Base-by-base conservation (phyloP, 2,329 filamentous ascomycete species). In the Elsinoe perseae region DNA sequence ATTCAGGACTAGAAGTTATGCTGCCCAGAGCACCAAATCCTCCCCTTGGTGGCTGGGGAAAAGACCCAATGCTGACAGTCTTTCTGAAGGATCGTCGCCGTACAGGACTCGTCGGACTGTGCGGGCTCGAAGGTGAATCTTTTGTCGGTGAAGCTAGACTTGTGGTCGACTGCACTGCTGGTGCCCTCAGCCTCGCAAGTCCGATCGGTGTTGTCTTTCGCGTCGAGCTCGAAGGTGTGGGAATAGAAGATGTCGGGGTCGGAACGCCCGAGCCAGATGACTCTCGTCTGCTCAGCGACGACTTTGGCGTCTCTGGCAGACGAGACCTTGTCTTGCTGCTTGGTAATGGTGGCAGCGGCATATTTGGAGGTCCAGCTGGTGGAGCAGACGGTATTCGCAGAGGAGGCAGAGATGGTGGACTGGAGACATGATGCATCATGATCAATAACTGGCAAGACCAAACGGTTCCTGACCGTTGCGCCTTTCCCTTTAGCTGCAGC, bases 31-130 rank as follows among this genome's bases (percentile, higher is more conserved):
- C 16, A n/a, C 53, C 42, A 27, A 56, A 56, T 18, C 38, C 53
- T 34, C 83, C 81, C 62, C 84, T 84, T 12, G 92, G 92, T 12
- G 92, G 92, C 61, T 95, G 87, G 27, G 92, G 92, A 66, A 97
- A 96, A 1, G 89, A 85, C 67, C 91, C 92, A 66, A 96, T 95
- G 77, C 91, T 96, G 65, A 95, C 86, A 1, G 87, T 87, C 72
- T 95, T 95, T 60, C 90, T 83, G 53, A 36, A 44, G 3, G 38
- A 46, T 1, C 53, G 53, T 27, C 53, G 38, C 16, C 36, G 32
- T 14, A 23, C 34, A 3, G 53, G 18, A 20, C 40, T 48, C 12
- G 16, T 34, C 23, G 53, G 53, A 36, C 53, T 56, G 38, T 32
- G 18, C 12, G 53, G 40, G 42, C 53, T 56, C 14, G 53, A 46